Base-by-base conservation (phyloP, 257 asterid species). In the Nyctanthes arbortristis region DNA sequence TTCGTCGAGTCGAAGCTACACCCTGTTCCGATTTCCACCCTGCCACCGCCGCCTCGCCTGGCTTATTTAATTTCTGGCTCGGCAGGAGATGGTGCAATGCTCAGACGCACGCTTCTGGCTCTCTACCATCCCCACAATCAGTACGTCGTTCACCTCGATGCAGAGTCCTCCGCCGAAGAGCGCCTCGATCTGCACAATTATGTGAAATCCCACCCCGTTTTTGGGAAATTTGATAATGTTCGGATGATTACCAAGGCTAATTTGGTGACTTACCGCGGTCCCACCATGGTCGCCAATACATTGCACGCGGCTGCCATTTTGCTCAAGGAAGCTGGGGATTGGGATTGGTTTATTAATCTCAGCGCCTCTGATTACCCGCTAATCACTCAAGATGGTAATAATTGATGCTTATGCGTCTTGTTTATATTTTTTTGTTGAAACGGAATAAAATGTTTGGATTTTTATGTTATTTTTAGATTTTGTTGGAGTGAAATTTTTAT, bases 111-210 rank as follows among this genome's bases (percentile, higher is more conserved):
- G 16, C 85, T 92, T 20, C 78, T 72, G 65, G 97, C 98, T 3
- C 76, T 92, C 5, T 92, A 90, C 49, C 98, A 92, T 33, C 98
- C 98, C 2, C 78, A 45, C 5, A 92, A 92, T 34, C 96, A 88
- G 85, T 92, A 92, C 6, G 92, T 92, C 0, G 93, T 88, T n/a
- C 98, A 92, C 75, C 91, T 92, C 24, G 97, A 90, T 78, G 98
- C 93, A 3, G 97, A 88, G 73, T 84, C 95, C 12, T 80, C 91
- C n/a, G 75, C 84, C 27, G 89, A 87, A 56, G 98, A 90, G 77
- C 80, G 97, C 18, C 78, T 85, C 39, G 95, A 90, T 87, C 85
- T 92, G 89, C 71, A 61, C 1, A 82, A 69, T 58, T 90, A 77
- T 61, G 85, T 92, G 0, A 61, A 3, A 3, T 65, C 39, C 12